These are phyloP conservation scores for Pleurotus salmoneostramineus DNA, from an alignment of 768 basidiomycete genomes.

Conservation along the genomic window DNA sequence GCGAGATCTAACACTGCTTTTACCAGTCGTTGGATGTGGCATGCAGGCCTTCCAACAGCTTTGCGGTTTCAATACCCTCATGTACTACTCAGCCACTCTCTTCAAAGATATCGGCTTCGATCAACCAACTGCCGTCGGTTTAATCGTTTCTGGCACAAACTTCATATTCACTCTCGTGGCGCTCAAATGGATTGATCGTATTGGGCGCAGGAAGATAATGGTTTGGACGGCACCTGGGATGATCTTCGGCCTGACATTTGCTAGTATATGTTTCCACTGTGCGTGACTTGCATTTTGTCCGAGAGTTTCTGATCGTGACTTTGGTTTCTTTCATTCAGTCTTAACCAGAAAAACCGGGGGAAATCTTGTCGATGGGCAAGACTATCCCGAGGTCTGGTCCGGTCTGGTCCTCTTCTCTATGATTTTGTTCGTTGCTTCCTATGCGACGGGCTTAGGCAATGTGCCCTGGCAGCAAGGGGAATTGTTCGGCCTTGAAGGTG, in stretches of 20 bases:
- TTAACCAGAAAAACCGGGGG: constrained; percentile 61
- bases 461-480: constrained; percentile 90
- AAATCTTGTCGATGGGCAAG: constrained; percentile 51
- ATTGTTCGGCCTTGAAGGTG: constrained; percentile 73
- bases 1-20: neutral
- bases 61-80: constrained; percentile 81
- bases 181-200: constrained; percentile 67
- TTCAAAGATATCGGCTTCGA: constrained; percentile 81
- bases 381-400: constrained; percentile 61
- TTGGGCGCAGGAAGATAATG: constrained; percentile 71
- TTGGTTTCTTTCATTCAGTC: constrained; percentile 32
- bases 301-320: neutral
- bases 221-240: constrained; percentile 69
- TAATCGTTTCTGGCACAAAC: constrained; percentile 76
- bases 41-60: constrained; percentile 84
- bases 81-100: constrained; percentile 73
- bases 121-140: constrained; percentile 77
- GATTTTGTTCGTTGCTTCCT: constrained; percentile 80
- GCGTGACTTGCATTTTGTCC: constrained; percentile 17
- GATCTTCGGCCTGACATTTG: constrained; percentile 60
- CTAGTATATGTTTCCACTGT: constrained; percentile 67
- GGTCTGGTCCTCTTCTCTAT: constrained; percentile 72
- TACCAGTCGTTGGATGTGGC: constrained; percentile 67
- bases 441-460: constrained; percentile 76
- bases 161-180: constrained; percentile 77